phyloP scores from a whole-genome alignment of 129 eudicot genomes.

The Artemisia annua region DNA sequence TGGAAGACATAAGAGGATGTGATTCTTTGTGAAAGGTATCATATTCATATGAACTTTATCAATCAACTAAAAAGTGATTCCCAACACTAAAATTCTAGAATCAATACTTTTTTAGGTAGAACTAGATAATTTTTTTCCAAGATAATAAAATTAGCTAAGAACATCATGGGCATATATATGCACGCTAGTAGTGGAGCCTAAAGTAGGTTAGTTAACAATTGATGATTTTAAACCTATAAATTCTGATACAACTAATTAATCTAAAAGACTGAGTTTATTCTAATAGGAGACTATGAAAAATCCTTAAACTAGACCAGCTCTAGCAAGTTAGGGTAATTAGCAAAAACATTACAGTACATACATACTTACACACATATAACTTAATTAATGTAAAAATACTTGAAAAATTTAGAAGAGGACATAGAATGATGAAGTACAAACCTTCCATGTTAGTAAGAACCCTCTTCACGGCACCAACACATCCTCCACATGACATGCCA shows the following conservation, averaged over 20 bases:
- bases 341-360: no score
- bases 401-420: not conserved
- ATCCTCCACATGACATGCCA: conserved; percentile 95
- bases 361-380: not conserved
- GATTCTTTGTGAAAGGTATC: conserved; percentile 26
- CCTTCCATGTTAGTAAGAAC: conserved; percentile 94
- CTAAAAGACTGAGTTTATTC: no score
- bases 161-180: no score
- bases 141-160: not conserved
- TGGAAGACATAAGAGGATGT: not conserved
- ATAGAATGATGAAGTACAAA: conserved; percentile 27
- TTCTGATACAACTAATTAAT: no score
- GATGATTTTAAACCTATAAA: no score
- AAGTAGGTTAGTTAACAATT: no score
- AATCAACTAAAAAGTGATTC: not conserved
- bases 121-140: not conserved
- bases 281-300: no score
- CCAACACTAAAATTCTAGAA: conserved; percentile 11
- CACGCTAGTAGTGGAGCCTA: no score
- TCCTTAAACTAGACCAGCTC: no score
- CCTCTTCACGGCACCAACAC: conserved; percentile 88
- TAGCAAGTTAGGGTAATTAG: no score
- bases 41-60: conserved; percentile 3
- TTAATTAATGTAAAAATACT: not conserved
- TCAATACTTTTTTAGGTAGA: not conserved